A percentile compares a stretch with the other conserved stretches of the same genome.
Conservation (phyloP, 768 basidiomycete genomes). For the Russula griseocarnosa region DNA sequence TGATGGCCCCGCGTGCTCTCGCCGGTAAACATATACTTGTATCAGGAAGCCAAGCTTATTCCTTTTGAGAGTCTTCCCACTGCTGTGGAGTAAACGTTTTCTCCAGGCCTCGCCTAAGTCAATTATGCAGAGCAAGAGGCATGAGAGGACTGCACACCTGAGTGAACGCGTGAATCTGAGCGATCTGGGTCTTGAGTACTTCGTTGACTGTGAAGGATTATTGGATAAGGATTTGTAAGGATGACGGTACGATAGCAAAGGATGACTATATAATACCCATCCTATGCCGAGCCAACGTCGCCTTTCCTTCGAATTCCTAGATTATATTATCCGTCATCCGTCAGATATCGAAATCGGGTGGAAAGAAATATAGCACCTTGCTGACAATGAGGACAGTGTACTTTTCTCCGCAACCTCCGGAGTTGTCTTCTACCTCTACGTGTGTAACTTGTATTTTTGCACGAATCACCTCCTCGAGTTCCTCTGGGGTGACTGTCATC, state of each 20-base stretch:
- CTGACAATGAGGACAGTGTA: slow-evolving; percentile 75
- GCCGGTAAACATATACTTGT: too few species aligned
- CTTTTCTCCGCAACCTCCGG: slow-evolving; percentile 77
- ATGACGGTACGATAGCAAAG: not conserved
- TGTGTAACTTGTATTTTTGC: slow-evolving; percentile 59
- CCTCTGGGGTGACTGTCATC: slow-evolving; percentile 59
- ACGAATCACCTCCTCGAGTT: slow-evolving; percentile 61
- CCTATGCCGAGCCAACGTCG: slow-evolving; percentile 71
- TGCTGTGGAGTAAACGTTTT: slow-evolving; percentile 72
- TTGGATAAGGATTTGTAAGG: not conserved
- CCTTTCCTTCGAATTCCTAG: slow-evolving; percentile 74
- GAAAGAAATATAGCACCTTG: slow-evolving; percentile 46
- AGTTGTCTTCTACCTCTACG: slow-evolving; percentile 72
- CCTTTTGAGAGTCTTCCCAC: slow-evolving; percentile 49
- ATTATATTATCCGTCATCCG: not conserved
- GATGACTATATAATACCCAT: slow-evolving; percentile 44
- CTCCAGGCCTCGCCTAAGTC: slow-evolving; percentile 35
- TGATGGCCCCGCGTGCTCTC: not conserved
- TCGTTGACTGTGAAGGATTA: slow-evolving; percentile 60
- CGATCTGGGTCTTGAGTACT: slow-evolving; percentile 65
- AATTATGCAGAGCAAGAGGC: not conserved
- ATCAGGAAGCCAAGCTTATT: not conserved
- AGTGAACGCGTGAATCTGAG: slow-evolving; percentile 83
- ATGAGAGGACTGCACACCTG: slow-evolving; percentile 49
- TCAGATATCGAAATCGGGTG: not conserved